phyloP scores from a whole-genome alignment of 371 early-diverging fungal species.

The Rhizopus stolonifer region DNA sequence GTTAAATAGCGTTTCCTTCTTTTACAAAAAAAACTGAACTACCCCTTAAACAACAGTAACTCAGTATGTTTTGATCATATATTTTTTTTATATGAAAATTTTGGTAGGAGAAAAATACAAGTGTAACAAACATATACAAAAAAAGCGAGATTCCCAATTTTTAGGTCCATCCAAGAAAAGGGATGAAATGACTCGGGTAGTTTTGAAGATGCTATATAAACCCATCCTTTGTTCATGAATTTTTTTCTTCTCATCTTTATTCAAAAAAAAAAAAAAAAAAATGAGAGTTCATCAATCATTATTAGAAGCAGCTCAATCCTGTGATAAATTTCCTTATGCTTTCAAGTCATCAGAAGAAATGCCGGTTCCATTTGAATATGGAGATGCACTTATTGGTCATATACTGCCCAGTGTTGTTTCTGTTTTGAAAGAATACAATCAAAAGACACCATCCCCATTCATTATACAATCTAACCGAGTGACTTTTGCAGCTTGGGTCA shows the following conservation, averaged over 20 bases:
- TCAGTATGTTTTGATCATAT: too few species aligned
- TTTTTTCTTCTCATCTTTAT: not conserved
- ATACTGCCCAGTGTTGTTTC: constrained; percentile 31
- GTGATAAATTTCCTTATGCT: constrained; percentile 48
- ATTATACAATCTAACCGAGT: constrained; percentile 23
- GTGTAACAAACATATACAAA: too few species aligned
- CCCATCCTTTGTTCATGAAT: not conserved
- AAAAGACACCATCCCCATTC: constrained; percentile 26
- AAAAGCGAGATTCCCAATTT: too few species aligned
- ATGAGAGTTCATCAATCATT: constrained; percentile 4
- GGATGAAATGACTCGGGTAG: too few species aligned
- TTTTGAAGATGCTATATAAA: too few species aligned
- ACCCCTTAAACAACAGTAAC: too few species aligned
- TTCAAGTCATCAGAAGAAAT: not conserved
- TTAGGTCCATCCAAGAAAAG: too few species aligned
- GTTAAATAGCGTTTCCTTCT: too few species aligned
- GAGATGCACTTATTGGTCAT: constrained; percentile 38
- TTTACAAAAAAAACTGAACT: too few species aligned
- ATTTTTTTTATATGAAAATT: too few species aligned
- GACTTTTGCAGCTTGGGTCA: constrained; percentile 28
- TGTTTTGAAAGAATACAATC: constrained; percentile 35
- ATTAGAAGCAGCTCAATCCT: constrained; percentile 34
- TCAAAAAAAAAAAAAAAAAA: not conserved
- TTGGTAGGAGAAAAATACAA: too few species aligned
- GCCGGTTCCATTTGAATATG: constrained; percentile 7